Evolutionary conservation across 805 yeast genomes (phyloP).

Genomic region (Starmera caribaea): DNA sequence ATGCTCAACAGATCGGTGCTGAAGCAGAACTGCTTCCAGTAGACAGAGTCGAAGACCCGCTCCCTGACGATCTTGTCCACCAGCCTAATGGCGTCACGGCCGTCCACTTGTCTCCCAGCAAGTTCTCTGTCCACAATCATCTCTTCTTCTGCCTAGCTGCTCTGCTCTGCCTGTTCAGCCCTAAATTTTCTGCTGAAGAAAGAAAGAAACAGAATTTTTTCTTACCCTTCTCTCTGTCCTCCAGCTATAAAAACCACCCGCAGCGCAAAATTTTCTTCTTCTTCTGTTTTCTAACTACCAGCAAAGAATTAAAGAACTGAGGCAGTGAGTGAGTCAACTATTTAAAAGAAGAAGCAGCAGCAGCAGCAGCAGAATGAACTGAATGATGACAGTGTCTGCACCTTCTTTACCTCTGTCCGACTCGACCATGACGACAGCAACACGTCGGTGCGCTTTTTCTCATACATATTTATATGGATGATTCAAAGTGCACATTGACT

Average conservation of each 20-base stretch:
- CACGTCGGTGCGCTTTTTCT: slow-evolving; percentile 19
- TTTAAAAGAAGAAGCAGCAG: neutral
- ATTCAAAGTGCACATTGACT: slow-evolving; percentile 40
- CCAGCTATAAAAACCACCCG: neutral
- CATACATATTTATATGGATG: too few relatives aligned
- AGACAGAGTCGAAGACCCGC: slow-evolving; percentile 42
- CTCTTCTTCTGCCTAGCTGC: neutral
- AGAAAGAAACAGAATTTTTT: neutral
- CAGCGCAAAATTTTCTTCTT: neutral
- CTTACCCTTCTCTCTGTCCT: neutral
- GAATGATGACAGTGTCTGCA: slow-evolving; percentile 40
- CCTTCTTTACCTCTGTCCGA: slow-evolving; percentile 85
- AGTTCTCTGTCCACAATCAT: slow-evolving; percentile 13
- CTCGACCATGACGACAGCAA: slow-evolving; percentile 87
- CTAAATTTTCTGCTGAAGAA: neutral
- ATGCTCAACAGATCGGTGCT: slow-evolving; percentile 38
- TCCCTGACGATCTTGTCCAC: slow-evolving; percentile 52
- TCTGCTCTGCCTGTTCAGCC: neutral
- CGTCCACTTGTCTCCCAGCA: slow-evolving; percentile 22
- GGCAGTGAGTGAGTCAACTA: too few relatives aligned
- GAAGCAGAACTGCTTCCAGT: slow-evolving; percentile 49
- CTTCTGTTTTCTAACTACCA: neutral
- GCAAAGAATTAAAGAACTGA: neutral
- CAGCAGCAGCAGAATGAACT: neutral
- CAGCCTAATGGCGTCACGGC: slow-evolving; percentile 38